phyloP scores from a whole-genome alignment of 169 alveolate species.

The Eimeria maxima region DNA sequence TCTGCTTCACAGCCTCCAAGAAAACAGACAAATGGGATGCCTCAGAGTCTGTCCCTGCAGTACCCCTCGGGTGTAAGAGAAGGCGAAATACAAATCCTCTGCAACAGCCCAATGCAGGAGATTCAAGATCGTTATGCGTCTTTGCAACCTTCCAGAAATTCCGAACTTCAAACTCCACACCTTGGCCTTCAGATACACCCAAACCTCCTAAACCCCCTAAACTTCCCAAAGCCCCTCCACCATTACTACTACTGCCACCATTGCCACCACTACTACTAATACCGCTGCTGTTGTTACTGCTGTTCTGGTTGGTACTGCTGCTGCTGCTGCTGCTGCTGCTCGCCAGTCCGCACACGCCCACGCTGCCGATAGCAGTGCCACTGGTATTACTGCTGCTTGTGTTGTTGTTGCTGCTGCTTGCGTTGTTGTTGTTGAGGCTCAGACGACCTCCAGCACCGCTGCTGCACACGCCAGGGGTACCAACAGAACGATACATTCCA shows the following conservation, averaged over 20 bases:
- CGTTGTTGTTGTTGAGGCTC: too few relatives aligned
- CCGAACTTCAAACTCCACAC: slow-evolving; percentile 92
- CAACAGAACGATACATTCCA: neutral
- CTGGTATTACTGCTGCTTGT: too few relatives aligned
- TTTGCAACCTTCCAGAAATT: slow-evolving; percentile 95
- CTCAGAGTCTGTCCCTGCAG: slow-evolving; percentile 93
- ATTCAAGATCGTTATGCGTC: slow-evolving; percentile 94
- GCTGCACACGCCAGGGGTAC: neutral
- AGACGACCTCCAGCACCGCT: neutral
- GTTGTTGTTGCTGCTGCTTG: too few relatives aligned
- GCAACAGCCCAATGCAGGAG: slow-evolving; percentile 94
- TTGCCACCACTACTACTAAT: too few relatives aligned
- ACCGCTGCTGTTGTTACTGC: too few relatives aligned
- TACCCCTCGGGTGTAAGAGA: slow-evolving; percentile 95
- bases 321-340: slow-evolving; percentile 6
- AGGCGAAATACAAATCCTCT: slow-evolving; percentile 92
- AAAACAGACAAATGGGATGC: slow-evolving; percentile 93
- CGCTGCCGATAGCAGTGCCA: neutral
- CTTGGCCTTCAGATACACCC: slow-evolving; percentile 15
- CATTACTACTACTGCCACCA: neutral
- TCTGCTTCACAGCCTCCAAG: slow-evolving; percentile 94
- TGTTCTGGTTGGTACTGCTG: neutral
- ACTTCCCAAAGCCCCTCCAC: slow-evolving; percentile 14
- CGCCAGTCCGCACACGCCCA: neutral
- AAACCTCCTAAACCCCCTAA: neutral